Conservation (phyloP, 75 land plant species). For the Azolla pinnata region DNA sequence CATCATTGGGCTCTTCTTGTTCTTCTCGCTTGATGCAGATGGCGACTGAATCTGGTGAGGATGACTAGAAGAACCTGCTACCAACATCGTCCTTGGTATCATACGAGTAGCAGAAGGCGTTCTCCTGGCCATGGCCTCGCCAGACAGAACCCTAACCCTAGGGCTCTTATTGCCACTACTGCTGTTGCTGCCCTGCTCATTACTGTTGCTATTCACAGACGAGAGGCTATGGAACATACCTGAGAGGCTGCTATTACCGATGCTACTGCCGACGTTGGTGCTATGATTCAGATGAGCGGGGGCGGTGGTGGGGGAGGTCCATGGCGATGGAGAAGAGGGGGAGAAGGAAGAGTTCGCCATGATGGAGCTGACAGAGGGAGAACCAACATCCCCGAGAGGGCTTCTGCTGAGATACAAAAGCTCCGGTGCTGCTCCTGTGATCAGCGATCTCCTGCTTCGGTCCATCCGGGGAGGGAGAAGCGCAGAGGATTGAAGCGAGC, state of each 20-base stretch:
- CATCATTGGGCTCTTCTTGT: too few relatives aligned
- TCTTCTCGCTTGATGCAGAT: too few relatives aligned
- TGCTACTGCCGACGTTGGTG: not conserved
- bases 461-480: slow-evolving; percentile 1
- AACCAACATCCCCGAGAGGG: not conserved
- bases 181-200: too few relatives aligned
- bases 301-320: too few relatives aligned
- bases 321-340: not conserved
- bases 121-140: slow-evolving; percentile 2
- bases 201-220: too few relatives aligned
- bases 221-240: not conserved
- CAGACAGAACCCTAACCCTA: not conserved
- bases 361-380: too few relatives aligned
- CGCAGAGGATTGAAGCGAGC: too few relatives aligned
- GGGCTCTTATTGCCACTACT: not conserved
- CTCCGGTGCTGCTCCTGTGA: too few relatives aligned
- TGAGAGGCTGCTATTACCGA: slow-evolving; percentile 5
- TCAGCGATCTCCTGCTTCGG: not conserved
- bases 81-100: not conserved
- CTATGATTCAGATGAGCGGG: too few relatives aligned
- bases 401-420: too few relatives aligned
- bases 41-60: too few relatives aligned
- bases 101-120: not conserved
- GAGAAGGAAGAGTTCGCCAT: too few relatives aligned
- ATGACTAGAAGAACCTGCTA: not conserved